Evolutionary conservation across 2,329 filamentous ascomycete genomes (phyloP).

Genomic region (Tolypocladium cylindrosporum): DNA sequence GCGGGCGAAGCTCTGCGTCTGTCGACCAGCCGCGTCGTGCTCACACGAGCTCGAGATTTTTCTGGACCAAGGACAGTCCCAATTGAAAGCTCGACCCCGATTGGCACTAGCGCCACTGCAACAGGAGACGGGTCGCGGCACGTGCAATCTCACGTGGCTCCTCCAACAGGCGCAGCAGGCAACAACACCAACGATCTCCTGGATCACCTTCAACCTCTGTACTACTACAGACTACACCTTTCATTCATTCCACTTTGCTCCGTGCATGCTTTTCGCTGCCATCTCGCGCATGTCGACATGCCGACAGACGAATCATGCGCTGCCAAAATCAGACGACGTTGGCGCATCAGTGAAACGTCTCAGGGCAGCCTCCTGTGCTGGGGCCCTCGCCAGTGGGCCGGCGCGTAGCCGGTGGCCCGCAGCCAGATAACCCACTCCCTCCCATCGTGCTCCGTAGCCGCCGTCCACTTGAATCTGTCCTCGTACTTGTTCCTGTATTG

Average conservation of each 20-base stretch:
- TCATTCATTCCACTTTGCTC: not conserved
- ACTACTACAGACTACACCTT: no score
- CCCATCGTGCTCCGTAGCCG: not conserved
- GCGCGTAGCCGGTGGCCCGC: not conserved
- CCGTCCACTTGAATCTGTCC: not conserved
- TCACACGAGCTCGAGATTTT: slow-evolving; percentile 23
- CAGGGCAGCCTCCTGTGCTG: slow-evolving; percentile 4
- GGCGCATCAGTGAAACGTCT: slow-evolving; percentile 8
- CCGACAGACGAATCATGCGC: not conserved
- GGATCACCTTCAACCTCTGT: not conserved
- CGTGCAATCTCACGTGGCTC: not conserved
- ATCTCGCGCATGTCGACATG: not conserved
- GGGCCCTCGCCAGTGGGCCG: not conserved
- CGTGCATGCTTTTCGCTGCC: not conserved
- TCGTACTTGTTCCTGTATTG: not conserved
- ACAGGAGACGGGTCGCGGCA: not conserved
- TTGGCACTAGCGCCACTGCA: not conserved
- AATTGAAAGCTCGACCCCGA: slow-evolving; percentile 4
- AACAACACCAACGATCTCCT: not conserved
- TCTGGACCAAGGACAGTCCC: slow-evolving; percentile 9
- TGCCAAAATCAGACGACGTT: not conserved
- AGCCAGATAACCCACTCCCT: not conserved
- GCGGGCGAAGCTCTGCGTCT: not conserved
- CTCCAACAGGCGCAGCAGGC: not conserved
- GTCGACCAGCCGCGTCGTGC: not conserved